phyloP scores from a whole-genome alignment of 2,329 filamentous ascomycete genomes.

The Trichophyton simii region DNA sequence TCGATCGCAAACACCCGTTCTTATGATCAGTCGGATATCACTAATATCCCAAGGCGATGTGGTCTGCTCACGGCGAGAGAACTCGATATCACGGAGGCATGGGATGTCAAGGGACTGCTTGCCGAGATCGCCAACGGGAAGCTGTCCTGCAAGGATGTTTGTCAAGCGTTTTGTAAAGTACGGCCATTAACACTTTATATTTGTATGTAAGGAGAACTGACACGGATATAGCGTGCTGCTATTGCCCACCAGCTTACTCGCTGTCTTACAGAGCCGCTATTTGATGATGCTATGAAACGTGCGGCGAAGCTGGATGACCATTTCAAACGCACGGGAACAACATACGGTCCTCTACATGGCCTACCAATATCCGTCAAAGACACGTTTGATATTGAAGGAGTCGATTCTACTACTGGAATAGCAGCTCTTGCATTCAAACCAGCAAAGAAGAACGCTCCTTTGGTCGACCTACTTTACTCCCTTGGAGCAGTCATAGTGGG shows the following conservation, averaged over 20 bases:
- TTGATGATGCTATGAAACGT: constrained; percentile 37
- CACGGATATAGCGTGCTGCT: constrained; percentile 20
- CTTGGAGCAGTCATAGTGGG: constrained; percentile 55
- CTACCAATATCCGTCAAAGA: constrained; percentile 45
- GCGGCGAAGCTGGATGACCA: constrained; percentile 40
- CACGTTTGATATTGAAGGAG: constrained; percentile 36
- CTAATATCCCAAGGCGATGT: constrained; percentile 40
- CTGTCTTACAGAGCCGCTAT: constrained; percentile 43
- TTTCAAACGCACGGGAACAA: constrained; percentile 25
- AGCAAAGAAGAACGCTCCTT: constrained; percentile 41
- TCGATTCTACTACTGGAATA: constrained; percentile 46
- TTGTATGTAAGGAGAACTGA: neutral
- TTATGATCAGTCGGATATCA: constrained; percentile 29
- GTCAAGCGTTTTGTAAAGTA: constrained; percentile 44
- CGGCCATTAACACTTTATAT: neutral
- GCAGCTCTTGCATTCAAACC: constrained; percentile 49
- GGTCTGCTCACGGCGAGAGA: constrained; percentile 41
- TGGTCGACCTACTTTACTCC: constrained; percentile 46
- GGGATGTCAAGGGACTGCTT: constrained; percentile 33
- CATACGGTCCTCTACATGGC: constrained; percentile 49
- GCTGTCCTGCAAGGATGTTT: constrained; percentile 35
- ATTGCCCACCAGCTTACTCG: constrained; percentile 32
- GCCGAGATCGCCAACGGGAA: constrained; percentile 22
- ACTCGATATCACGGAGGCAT: constrained; percentile 43
- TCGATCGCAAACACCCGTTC: constrained; percentile 23